Evolutionary conservation across 2,329 filamentous ascomycete species (phyloP).

Genomic region (Lasiodiplodia sp.): DNA sequence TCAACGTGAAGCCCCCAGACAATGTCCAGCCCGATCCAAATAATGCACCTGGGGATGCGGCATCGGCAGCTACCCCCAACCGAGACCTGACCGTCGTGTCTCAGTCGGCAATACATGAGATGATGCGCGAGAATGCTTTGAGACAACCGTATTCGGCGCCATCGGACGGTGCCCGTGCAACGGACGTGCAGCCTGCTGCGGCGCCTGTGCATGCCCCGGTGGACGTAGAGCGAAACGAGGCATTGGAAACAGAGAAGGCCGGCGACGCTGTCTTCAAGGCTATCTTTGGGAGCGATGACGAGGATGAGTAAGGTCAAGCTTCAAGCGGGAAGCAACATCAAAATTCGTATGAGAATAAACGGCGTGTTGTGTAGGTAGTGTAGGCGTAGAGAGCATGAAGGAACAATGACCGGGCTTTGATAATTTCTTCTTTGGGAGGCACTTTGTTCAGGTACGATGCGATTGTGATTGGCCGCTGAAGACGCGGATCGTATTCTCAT

Average conservation of each 20-base stretch:
- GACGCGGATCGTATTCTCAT: slow-evolving; percentile 20
- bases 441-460: not conserved
- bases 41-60: slow-evolving; percentile 30
- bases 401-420: not conserved
- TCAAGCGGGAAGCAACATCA: not conserved
- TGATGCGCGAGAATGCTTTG: slow-evolving; percentile 40
- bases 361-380: not conserved
- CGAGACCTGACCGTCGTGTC: slow-evolving; percentile 58
- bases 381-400: not conserved
- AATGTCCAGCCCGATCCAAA: slow-evolving; percentile 15
- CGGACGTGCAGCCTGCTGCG: slow-evolving; percentile 32
- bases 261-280: slow-evolving; percentile 85
- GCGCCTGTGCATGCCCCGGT: slow-evolving; percentile 50
- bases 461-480: slow-evolving; percentile 15
- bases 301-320: slow-evolving; percentile 58
- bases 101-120: slow-evolving; percentile 58
- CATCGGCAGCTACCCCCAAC: slow-evolving; percentile 8
- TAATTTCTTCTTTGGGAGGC: not conserved
- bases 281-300: slow-evolving; percentile 90
- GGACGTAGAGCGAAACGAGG: slow-evolving; percentile 79
- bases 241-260: slow-evolving; percentile 75
- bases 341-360: not conserved
- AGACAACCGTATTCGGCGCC: slow-evolving; percentile 36
- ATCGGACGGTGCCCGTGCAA: slow-evolving; percentile 8
- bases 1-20: slow-evolving; percentile 79